Evolutionary conservation across 768 basidiomycete genomes (phyloP), one percentile per base, ranked within the genome.

Genomic region (Boletales sp.): DNA sequence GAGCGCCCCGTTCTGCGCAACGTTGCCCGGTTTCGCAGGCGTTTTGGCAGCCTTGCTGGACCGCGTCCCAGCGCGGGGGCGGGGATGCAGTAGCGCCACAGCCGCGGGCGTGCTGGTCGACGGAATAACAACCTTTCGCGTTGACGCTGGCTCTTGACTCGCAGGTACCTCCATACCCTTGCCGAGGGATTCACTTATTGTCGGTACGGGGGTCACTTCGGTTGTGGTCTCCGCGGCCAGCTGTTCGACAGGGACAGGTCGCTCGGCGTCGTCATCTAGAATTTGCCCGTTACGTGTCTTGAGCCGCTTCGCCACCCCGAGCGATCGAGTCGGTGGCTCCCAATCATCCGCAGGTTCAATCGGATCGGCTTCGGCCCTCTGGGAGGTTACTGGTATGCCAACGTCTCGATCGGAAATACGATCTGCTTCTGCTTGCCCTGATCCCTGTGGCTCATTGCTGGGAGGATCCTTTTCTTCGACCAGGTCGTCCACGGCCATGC

Each of bases 331-430:
- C 13, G 59, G 44, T 43, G 55, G 51, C n/a, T 57, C 62, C 51
- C 70, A 57, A 48, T 66, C 69, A 13, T 76, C 76, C 1, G 70
- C 67, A 28, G 70, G 66, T 51, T 78, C 74, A 46, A 79, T 79
- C 8, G 77, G 74, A 53, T 80, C 78, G 12, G 14, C 50, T 4
- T 47, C 54, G 17, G 35, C 40, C 7, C 42, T 51, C 15, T 32
- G 8, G 7, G 41, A 18, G 8, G 30, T 14, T 33, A 8, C n/a
- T 6, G 31, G 21, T 15, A 30, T 10, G 18, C 8, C 17, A 10
- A 32, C 35, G 6, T 42, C 10, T 19, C 10, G 42, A 48, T 40
- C 4, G 1, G 32, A 14, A 14, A 39, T 1, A 13, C 19, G 15
- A 15, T 72, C 71, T 8, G 54, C 59, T 5, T 61, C 55, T 40